These are phyloP conservation scores for Aureobasidium sp. DNA, from an alignment of 2,329 filamentous ascomycete species.

Conservation along the genomic window DNA sequence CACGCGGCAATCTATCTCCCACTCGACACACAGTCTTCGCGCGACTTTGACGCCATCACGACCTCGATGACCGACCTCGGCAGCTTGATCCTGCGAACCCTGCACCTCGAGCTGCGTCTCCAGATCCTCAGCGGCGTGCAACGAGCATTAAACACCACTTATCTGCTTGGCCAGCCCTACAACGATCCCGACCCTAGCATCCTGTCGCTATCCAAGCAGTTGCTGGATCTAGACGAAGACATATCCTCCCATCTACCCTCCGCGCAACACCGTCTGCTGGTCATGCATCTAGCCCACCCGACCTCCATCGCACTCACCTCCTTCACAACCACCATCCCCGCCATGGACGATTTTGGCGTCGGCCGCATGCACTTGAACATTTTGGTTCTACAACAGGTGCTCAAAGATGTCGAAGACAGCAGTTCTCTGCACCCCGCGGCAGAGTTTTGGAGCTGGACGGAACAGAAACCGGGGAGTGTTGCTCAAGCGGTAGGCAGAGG, in stretches of 20 bases:
- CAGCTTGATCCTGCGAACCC: constrained; percentile 68
- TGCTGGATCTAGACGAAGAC: constrained; percentile 84
- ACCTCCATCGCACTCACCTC: constrained; percentile 70
- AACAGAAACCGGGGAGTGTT: constrained; percentile 45
- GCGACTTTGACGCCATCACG: constrained; percentile 82
- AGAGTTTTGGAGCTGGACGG: constrained; percentile 64
- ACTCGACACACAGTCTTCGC: constrained; percentile 75
- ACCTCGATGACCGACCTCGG: constrained; percentile 76
- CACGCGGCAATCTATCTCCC: constrained; percentile 72
- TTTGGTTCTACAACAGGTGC: constrained; percentile 88
- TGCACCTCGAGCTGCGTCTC: constrained; percentile 84
- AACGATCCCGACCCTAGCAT: constrained; percentile 73
- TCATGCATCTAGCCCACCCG: constrained; percentile 66
- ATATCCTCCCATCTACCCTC: constrained; percentile 64
- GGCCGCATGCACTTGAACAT: constrained; percentile 91
- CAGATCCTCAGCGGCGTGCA: constrained; percentile 74
- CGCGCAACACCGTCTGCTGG: constrained; percentile 64
- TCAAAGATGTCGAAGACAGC: constrained; percentile 76
- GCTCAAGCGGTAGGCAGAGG: constrained; percentile 26
- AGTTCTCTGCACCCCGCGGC: constrained; percentile 55
- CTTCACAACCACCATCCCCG: constrained; percentile 63
- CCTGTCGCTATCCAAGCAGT: constrained; percentile 72
- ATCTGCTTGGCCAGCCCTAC: constrained; percentile 61
- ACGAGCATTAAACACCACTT: constrained; percentile 42
- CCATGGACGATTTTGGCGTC: constrained; percentile 73